Conservation (phyloP, 768 basidiomycete species). For the Lactarius psammicola region DNA sequence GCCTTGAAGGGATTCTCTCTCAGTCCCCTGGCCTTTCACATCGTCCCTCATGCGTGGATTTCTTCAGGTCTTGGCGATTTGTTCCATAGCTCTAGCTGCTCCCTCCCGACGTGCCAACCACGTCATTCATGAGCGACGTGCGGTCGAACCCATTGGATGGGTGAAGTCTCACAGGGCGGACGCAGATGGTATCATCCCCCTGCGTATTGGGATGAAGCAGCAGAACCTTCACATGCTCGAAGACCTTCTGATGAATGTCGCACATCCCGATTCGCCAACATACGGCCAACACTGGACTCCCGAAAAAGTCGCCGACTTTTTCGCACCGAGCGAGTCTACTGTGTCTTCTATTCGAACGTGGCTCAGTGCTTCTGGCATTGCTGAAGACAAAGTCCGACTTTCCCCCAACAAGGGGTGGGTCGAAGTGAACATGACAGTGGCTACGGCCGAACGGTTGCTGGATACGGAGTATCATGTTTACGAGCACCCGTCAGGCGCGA, state of each 20-base stretch:
- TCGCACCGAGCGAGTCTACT: constrained; percentile 41
- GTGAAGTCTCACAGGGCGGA: constrained; percentile 33
- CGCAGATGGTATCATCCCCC: constrained; percentile 37
- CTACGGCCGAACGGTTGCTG: constrained; percentile 45
- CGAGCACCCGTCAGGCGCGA: constrained; percentile 36
- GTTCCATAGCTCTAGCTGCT: constrained; percentile 28
- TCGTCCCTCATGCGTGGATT: constrained; percentile 12
- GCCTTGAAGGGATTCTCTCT: not conserved
- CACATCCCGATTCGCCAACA: constrained; percentile 43
- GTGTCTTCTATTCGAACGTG: constrained; percentile 40
- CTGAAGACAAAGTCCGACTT: constrained; percentile 36
- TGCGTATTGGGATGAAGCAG: constrained; percentile 48
- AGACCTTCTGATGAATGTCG: constrained; percentile 42
- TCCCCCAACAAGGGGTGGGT: constrained; percentile 42
- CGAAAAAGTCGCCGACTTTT: constrained; percentile 40
- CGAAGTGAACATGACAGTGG: constrained; percentile 40
- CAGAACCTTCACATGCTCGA: constrained; percentile 42
- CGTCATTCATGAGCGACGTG: constrained; percentile 42
- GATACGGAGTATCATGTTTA: constrained; percentile 45
- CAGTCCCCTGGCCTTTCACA: not conserved
- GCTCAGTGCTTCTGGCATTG: constrained; percentile 41
- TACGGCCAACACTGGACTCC: constrained; percentile 50
- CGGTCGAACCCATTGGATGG: constrained; percentile 39
- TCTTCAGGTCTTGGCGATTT: constrained; percentile 20
- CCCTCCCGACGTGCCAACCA: constrained; percentile 29